Evolutionary conservation across 495 filamentous ascomycete species (phyloP), one percentile per base, ranked within the genome.

Genomic region (Neurospora sp.): DNA sequence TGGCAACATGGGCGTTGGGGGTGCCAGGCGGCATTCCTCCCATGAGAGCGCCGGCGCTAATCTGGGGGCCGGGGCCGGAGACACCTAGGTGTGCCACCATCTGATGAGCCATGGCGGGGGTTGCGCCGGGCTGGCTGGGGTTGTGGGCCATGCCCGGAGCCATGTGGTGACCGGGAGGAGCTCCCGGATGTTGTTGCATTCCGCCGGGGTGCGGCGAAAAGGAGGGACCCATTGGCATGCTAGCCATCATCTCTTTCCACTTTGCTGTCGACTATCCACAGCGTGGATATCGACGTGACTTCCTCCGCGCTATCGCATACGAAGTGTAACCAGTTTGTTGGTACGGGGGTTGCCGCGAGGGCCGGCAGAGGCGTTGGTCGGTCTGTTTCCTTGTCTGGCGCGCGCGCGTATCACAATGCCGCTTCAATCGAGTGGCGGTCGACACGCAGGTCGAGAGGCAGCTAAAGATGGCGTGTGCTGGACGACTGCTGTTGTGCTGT

Each of bases 31-130:
- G 91, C 89, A 97, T 94, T 8, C 88, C 90, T 71, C 83, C 92
- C 91, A 95, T 84, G 73, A 92, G 89, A 35, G 90, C 91, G 38
- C 90, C 87, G 73, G 94, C 92, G 77, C 87, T 93, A 41, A 94
- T 92, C 76, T 96, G 93, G 45, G 88, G 89, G 72, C 90, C 90
- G 8, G 93, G 92, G 10, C 87, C 92, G 42, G 93, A 94, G n/a
- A 93, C 93, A 47, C 91, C 92, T 78, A 92, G 91, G 77, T 96
- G 93, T 79, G 91, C 91, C 39, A 80, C 80, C 71, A 86, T 80
- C 80, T 91, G 91, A 76, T 92, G 93, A 47, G 89, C 88, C 85
- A 96, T 94, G 31, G 83, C 82, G 75, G 83, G 91, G 31, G 86
- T 86, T 73, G 88, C 82, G 75, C 87, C 88, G 71, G 91, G 92